Evolutionary conservation across 352 stramenopile species (phyloP), one percentile per base, ranked within the genome.

Genomic region (Aphanomyces invadans): DNA sequence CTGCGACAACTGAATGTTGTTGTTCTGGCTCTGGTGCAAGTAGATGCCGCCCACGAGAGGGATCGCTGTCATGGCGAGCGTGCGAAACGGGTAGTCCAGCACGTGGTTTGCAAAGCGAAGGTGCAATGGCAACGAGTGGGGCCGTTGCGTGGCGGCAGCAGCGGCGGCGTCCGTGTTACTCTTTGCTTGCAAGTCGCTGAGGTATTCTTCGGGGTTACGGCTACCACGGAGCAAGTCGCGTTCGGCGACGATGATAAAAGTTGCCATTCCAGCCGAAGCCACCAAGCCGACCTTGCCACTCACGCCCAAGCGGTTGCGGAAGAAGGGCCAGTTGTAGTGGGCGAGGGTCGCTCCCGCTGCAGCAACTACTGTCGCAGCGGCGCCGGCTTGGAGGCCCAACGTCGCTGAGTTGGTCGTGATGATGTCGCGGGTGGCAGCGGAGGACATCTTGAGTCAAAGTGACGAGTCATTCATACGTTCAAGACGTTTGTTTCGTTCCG

Each of bases 71-170:
- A 70, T 65, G 26, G 78, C 61, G 19, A 93, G 60, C n/a, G 76
- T 71, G 33, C 75, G 75, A 72, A 89, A 93, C 68, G 84, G 84
- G 71, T 91, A 76, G 67, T 93, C 84, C 69, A 89, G 90, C 62
- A 93, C 57, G 42, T 80, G 79, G 74, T 93, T 93, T 64, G 82
- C 82, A 10, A 70, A 44, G n/a, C 72, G 74, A 56, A 91, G 77
- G 74, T 84, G 76, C 60, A 76, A 68, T 66, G 80, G 79, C 49
- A 91, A 78, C 23, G 65, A 48, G 23, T 76, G 74, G 36, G 53
- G 55, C 32, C 75, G 66, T 39, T 81, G 54, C 53, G 62, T 36
- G 60, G 15, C 5, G 36, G 46, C 38, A 11, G 55, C 32, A 7
- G 23, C 55, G n/a, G 36, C 71, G 11, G 87, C 76, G 54, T 83